phyloP scores from a whole-genome alignment of 2,329 filamentous ascomycete species.

The Onygena corvina region DNA sequence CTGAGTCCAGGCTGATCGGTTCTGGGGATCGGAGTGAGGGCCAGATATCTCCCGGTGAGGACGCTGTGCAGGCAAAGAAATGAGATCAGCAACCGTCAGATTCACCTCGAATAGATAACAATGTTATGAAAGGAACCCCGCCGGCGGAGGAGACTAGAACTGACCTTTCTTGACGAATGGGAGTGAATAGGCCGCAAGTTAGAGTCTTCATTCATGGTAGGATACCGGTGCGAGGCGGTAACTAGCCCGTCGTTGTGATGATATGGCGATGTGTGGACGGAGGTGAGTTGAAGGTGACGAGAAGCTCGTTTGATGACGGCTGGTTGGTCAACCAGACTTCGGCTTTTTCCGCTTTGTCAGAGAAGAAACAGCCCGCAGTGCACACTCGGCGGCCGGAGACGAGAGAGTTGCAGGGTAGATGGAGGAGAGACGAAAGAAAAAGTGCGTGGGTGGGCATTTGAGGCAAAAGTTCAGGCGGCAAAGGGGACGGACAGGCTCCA shows the following conservation, averaged over 20 bases:
- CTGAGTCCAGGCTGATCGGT: conserved; percentile 19
- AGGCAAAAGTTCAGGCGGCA: too few species aligned
- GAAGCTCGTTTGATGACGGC: too few species aligned
- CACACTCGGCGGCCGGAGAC: too few species aligned
- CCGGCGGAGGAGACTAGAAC: not conserved
- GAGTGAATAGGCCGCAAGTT: conserved; percentile 28
- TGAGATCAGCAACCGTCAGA: conserved; percentile 12
- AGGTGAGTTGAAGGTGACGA: not conserved
- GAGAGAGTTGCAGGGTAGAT: too few species aligned
- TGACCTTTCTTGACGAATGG: conserved; percentile 29
- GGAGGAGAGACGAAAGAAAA: too few species aligned
- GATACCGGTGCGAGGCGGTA: not conserved
- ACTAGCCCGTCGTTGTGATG: not conserved
- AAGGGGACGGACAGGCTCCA: too few species aligned
- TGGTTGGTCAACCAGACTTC: too few species aligned
- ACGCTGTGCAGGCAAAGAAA: conserved; percentile 20
- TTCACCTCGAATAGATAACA: conserved; percentile 8
- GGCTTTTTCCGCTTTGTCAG: too few species aligned
- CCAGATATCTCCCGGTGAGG: conserved; percentile 28
- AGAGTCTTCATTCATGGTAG: conserved; percentile 27
- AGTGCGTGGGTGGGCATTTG: too few species aligned
- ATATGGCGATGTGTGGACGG: not conserved
- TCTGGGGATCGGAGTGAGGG: conserved; percentile 19
- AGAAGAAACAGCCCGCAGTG: too few species aligned
- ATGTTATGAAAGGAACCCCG: not conserved